Conservation (phyloP, 225 moss, liverwort and hornwort genomes). For the Straminergon stramineum region DNA sequence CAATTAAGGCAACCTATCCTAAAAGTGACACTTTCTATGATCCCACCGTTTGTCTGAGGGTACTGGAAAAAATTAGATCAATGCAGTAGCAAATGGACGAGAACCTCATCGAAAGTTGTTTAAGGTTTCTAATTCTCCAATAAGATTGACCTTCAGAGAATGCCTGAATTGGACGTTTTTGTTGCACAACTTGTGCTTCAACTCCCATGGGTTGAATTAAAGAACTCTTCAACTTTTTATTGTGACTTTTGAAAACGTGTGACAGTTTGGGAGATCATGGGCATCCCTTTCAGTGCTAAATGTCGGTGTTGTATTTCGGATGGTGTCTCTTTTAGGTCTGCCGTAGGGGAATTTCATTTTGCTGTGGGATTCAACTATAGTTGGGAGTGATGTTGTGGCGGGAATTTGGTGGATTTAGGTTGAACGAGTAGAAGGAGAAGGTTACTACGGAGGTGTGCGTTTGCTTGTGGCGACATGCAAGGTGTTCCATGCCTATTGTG, state of each 20-base stretch:
- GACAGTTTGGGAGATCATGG: background rate
- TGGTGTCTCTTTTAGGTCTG: background rate
- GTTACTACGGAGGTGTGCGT: conserved; percentile 90
- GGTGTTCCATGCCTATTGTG: conserved; percentile 70
- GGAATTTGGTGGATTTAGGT: conserved; percentile 21
- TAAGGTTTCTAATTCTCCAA: background rate
- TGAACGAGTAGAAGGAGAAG: conserved; percentile 66
- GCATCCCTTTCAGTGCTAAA: background rate
- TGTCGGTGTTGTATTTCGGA: background rate
- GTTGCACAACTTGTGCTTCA: background rate
- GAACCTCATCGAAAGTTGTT: background rate
- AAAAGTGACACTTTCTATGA: background rate
- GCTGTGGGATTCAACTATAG: background rate
- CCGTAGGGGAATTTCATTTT: background rate
- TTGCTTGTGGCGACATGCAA: conserved; percentile 83
- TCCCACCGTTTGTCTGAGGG: background rate
- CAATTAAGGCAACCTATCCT: background rate
- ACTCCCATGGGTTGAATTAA: background rate
- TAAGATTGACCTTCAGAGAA: background rate
- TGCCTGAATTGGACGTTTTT: background rate
- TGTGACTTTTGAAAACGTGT: background rate
- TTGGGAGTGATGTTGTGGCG: background rate
- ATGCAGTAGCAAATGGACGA: background rate
- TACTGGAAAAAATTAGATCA: background rate
- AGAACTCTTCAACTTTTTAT: background rate